Conservation (phyloP, 805 yeast species). For the Ogataea neopini region DNA sequence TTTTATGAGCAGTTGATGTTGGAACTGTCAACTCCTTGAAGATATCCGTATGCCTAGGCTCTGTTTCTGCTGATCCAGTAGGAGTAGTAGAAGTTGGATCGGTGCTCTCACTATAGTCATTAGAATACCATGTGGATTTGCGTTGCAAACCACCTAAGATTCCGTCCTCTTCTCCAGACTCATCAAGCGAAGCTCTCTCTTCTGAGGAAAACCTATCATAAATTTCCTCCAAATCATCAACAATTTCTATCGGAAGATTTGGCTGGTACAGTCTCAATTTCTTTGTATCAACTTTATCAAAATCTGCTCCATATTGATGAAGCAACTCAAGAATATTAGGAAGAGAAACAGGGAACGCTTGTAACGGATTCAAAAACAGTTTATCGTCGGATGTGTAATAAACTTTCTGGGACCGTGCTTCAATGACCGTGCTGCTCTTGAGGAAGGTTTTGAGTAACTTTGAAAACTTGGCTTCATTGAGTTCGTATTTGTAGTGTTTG, state of each 20-base stretch:
- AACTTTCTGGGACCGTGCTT: conserved; percentile 19
- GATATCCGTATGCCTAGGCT: conserved; percentile 42
- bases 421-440: conserved; percentile 30
- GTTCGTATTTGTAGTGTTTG: conserved; percentile 80
- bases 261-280: conserved; percentile 68
- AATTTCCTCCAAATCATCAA: conserved; percentile 72
- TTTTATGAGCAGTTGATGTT: conserved; percentile 48
- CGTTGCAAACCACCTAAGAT: conserved; percentile 6
- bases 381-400: conserved; percentile 28
- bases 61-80: conserved; percentile 1
- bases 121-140: conserved; percentile 5
- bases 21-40: conserved; percentile 53
- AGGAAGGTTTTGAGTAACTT: conserved; percentile 48
- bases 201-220: conserved; percentile 42
- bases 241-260: conserved; percentile 62
- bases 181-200: conserved; percentile 20
- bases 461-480: conserved; percentile 70
- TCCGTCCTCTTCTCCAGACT: conserved; percentile 19
- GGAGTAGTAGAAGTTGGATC: conserved; percentile 10
- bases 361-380: conserved; percentile 52
- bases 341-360: conserved; percentile 56
- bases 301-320: conserved; percentile 73
- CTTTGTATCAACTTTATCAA: conserved; percentile 57
- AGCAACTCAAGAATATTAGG: conserved; percentile 78
- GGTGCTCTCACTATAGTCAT: not conserved